These are phyloP conservation scores for Curvularia verruculosa DNA, from an alignment of 2,329 filamentous ascomycete species.

Conservation along the genomic window DNA sequence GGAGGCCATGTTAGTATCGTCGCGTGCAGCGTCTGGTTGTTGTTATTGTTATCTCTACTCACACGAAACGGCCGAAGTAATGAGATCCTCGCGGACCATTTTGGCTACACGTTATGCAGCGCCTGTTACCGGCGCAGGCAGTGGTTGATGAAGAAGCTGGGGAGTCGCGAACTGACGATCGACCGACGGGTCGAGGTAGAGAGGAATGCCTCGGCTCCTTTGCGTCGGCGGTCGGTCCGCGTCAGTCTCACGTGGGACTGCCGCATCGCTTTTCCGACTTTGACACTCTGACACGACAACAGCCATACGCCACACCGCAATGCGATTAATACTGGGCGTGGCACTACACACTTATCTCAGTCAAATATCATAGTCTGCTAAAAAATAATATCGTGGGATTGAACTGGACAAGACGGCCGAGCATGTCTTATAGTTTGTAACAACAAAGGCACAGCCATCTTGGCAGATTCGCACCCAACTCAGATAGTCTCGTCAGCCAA, in stretches of 20 bases:
- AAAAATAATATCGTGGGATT: neutral
- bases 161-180: conserved; percentile 23
- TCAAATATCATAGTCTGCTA: no score
- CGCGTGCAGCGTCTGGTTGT: conserved; percentile 6
- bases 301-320: neutral
- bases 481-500: no score
- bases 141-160: conserved; percentile 14
- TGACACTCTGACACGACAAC: conserved; percentile 11
- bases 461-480: no score
- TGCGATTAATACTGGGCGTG: neutral
- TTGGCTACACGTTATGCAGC: conserved; percentile 53
- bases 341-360: neutral
- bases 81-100: conserved; percentile 92
- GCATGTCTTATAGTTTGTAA: neutral
- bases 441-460: no score
- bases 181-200: conserved; percentile 21
- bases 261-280: conserved; percentile 12
- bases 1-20: conserved; percentile 23
- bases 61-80: conserved; percentile 74
- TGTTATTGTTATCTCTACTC: conserved; percentile 37
- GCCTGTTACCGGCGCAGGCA: conserved; percentile 19
- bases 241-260: conserved; percentile 13
- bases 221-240: conserved; percentile 19
- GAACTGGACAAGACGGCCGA: neutral
- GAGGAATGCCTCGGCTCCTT: conserved; percentile 26